Conservation (phyloP, 805 yeast genomes). For the Kazachstania taianensis region DNA sequence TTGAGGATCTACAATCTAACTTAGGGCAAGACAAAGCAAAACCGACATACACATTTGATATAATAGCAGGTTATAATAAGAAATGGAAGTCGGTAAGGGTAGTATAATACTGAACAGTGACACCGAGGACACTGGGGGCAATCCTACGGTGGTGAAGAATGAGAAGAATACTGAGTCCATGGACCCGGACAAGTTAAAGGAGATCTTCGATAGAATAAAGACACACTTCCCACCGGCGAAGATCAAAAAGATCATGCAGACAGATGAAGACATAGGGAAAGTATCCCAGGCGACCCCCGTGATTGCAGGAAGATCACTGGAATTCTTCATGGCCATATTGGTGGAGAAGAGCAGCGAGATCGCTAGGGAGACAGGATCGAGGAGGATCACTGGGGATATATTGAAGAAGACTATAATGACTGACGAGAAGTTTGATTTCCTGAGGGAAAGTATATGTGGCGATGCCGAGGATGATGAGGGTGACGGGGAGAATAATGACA, state of each 20-base stretch:
- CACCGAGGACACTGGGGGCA: neutral
- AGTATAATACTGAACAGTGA: slow-evolving; percentile 1
- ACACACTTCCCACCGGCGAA: slow-evolving; percentile 90
- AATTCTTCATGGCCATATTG: slow-evolving; percentile 79
- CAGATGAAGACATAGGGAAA: slow-evolving; percentile 96
- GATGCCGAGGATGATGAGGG: slow-evolving; percentile 7
- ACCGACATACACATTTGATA: neutral
- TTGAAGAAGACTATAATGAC: slow-evolving; percentile 72
- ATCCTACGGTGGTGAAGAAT: neutral
- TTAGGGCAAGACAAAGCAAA: neutral
- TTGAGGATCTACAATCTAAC: no score
- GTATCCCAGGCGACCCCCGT: slow-evolving; percentile 98
- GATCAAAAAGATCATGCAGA: slow-evolving; percentile 92
- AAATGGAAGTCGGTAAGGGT: slow-evolving; percentile 4
- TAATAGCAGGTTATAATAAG: neutral
- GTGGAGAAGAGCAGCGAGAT: slow-evolving; percentile 76
- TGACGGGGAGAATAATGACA: neutral
- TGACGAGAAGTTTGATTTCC: slow-evolving; percentile 88
- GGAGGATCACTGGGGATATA: slow-evolving; percentile 74
- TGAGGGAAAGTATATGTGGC: slow-evolving; percentile 48
- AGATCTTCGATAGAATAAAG: slow-evolving; percentile 38
- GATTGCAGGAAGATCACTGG: slow-evolving; percentile 93
- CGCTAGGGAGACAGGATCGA: slow-evolving; percentile 64
- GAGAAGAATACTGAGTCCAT: neutral
- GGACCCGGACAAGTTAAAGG: neutral